Evolutionary conservation across 805 yeast species (phyloP).

Genomic region (Lachancea waltii): DNA sequence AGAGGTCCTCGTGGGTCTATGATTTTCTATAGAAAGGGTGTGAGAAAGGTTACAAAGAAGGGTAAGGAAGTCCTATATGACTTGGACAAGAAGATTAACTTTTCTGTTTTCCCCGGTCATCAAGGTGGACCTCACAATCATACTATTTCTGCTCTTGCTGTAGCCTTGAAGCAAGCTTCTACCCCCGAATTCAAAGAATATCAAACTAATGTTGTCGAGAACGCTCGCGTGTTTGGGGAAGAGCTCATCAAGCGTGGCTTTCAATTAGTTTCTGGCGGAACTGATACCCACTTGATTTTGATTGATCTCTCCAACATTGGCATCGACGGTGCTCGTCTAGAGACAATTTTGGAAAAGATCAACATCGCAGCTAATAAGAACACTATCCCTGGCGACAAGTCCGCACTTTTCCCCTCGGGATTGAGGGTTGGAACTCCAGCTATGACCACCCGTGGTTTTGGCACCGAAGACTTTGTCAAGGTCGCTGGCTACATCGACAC

Average conservation of each 20-base stretch:
- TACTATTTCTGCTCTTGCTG: slow-evolving; percentile 92
- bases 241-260: slow-evolving; percentile 60
- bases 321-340: slow-evolving; percentile 95
- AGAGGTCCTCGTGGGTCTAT: slow-evolving; percentile 99
- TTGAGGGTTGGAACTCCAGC: slow-evolving; percentile 97
- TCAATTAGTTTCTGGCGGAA: slow-evolving; percentile 83
- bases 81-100: slow-evolving; percentile 85
- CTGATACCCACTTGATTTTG: slow-evolving; percentile 89
- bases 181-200: slow-evolving; percentile 84
- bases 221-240: slow-evolving; percentile 70
- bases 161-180: slow-evolving; percentile 86
- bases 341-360: slow-evolving; percentile 78
- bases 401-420: slow-evolving; percentile 95
- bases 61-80: slow-evolving; percentile 85
- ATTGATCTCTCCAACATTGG: slow-evolving; percentile 68
- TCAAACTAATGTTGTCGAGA: slow-evolving; percentile 75
- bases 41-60: slow-evolving; percentile 70
- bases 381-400: slow-evolving; percentile 93
- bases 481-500: slow-evolving; percentile 75
- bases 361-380: slow-evolving; percentile 95
- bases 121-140: slow-evolving; percentile 99
- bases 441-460: slow-evolving; percentile 94
- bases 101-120: slow-evolving; percentile 98
- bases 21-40: slow-evolving; percentile 95
- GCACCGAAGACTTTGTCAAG: slow-evolving; percentile 65